Evolutionary conservation across 495 filamentous ascomycete species (phyloP).

Genomic region (Hypomontagnella submonticulosa): DNA sequence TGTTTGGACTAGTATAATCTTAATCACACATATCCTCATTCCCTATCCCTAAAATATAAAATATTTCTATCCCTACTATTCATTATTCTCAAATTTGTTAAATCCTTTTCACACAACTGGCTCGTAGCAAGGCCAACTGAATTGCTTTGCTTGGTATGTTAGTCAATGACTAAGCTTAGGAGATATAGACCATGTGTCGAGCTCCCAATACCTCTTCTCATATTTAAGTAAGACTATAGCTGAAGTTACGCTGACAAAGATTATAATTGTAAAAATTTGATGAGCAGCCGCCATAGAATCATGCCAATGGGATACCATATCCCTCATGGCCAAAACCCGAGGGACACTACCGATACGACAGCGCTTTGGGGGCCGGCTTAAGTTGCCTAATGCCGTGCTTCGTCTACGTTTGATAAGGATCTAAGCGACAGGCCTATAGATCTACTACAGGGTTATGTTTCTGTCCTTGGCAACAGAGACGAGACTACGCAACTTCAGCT

Average conservation of each 20-base stretch:
- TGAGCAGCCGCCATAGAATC: neutral
- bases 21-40: constrained; percentile 13
- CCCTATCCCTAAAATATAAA: constrained; percentile 3
- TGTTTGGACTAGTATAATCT: constrained; percentile 19
- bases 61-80: constrained; percentile 1
- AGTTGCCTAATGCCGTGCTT: no score
- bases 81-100: neutral
- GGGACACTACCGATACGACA: neutral
- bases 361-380: neutral
- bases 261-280: constrained; percentile 1
- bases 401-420: no score
- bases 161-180: no score
- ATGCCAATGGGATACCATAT: neutral
- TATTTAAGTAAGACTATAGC: neutral
- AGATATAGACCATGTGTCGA: no score
- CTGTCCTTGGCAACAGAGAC: no score
- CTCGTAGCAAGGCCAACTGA: neutral
- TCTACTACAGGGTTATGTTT: no score
- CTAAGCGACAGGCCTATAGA: no score
- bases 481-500: no score
- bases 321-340: no score
- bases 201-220: no score
- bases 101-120: neutral
- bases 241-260: neutral
- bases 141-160: no score